Evolutionary conservation across 1,139 yeast species (phyloP).

Genomic region (Arxiozyma telluris): DNA sequence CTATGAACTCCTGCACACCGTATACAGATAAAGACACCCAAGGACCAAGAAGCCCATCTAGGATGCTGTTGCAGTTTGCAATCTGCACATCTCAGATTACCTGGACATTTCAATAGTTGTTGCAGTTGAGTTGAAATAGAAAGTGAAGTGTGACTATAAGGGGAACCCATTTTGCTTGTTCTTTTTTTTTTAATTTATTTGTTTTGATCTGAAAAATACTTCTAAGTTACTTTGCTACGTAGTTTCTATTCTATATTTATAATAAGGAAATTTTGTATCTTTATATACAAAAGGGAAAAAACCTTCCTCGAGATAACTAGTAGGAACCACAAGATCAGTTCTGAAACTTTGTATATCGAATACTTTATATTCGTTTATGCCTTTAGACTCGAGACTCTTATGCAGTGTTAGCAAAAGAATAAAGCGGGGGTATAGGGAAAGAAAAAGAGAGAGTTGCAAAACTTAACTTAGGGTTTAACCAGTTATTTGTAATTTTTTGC

Average conservation of each 20-base stretch:
- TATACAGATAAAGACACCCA: slow-evolving; percentile 86
- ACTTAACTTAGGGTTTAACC: too few species aligned
- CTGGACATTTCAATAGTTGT: slow-evolving; percentile 49
- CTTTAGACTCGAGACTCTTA: not conserved
- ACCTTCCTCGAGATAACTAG: not conserved
- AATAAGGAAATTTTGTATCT: too few species aligned
- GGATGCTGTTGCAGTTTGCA: slow-evolving; percentile 89
- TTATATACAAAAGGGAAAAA: too few species aligned
- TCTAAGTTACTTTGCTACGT: not conserved
- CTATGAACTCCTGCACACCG: slow-evolving; percentile 91
- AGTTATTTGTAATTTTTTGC: too few species aligned
- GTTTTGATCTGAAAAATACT: too few species aligned
- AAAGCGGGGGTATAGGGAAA: too few species aligned
- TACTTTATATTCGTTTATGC: too few species aligned
- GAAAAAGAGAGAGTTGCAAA: too few species aligned
- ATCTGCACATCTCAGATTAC: slow-evolving; percentile 77
- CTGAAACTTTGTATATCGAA: not conserved
- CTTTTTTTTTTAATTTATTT: too few species aligned
- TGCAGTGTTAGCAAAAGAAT: not conserved
- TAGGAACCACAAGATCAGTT: not conserved
- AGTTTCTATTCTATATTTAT: not conserved
- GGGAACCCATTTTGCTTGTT: not conserved
- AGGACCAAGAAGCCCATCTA: slow-evolving; percentile 94
- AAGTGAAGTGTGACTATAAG: too few species aligned
- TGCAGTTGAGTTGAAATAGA: slow-evolving; percentile 39